Percentiles rank a stretch among this genome's conserved stretches.
Conservation (phyloP, 768 basidiomycete species). For the Mycena rosella region DNA sequence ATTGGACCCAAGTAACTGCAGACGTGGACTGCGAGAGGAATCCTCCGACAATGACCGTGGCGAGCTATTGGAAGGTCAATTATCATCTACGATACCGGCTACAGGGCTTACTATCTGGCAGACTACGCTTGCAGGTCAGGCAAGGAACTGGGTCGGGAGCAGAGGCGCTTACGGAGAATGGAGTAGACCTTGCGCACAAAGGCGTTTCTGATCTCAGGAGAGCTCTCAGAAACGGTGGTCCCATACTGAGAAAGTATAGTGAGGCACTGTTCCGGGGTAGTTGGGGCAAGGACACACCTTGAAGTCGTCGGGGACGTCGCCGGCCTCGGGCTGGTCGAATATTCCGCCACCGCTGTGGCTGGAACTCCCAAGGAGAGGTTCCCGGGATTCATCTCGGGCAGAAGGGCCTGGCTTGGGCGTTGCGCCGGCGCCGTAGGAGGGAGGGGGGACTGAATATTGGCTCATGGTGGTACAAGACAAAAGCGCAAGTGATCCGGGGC, state of each 20-base stretch:
- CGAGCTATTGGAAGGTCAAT: slow-evolving; percentile 55
- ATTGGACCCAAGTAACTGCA: slow-evolving; percentile 77
- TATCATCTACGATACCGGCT: background rate
- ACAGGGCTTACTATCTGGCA: slow-evolving; percentile 72
- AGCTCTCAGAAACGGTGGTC: slow-evolving; percentile 81
- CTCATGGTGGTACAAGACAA: slow-evolving; percentile 57
- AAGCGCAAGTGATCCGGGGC: background rate
- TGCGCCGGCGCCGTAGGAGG: slow-evolving; percentile 65
- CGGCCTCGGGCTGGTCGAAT: slow-evolving; percentile 79
- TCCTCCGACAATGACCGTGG: slow-evolving; percentile 85
- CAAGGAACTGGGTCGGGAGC: slow-evolving; percentile 6
- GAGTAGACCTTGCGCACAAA: slow-evolving; percentile 94
- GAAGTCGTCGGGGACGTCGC: slow-evolving; percentile 93
- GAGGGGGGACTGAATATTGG: slow-evolving; percentile 72
- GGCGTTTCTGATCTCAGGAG: slow-evolving; percentile 81
- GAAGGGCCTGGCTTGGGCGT: slow-evolving; percentile 46
- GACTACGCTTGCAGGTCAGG: slow-evolving; percentile 55
- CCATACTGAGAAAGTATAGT: slow-evolving; percentile 69
- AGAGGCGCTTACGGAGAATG: slow-evolving; percentile 79
- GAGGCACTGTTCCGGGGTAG: too few species aligned
- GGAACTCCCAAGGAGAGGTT: slow-evolving; percentile 72
- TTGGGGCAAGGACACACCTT: slow-evolving; percentile 64
- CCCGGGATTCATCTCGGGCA: slow-evolving; percentile 49
- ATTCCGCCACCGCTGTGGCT: slow-evolving; percentile 65
- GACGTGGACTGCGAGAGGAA: slow-evolving; percentile 72